phyloP scores from a whole-genome alignment of 495 filamentous ascomycete species.

The Aspergillus campestris region DNA sequence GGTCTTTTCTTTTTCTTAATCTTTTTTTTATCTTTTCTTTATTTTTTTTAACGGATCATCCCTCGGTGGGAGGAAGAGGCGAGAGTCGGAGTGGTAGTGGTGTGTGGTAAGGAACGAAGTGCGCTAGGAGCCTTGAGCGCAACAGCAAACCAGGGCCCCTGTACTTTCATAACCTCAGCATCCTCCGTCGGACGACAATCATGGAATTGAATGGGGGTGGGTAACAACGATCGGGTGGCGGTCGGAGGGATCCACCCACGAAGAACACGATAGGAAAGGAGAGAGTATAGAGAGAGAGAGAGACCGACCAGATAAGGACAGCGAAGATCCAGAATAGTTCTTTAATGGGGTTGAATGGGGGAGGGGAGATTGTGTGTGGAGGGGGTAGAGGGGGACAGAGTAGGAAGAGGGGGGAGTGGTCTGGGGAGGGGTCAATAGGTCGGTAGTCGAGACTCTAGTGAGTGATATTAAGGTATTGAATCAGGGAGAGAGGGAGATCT shows the following conservation, averaged over 20 bases:
- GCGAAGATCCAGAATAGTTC: too few relatives aligned
- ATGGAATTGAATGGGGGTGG: background rate
- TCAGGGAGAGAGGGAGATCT: too few relatives aligned
- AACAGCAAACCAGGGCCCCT: slow-evolving; percentile 39
- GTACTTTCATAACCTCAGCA: slow-evolving; percentile 43
- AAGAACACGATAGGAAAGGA: background rate
- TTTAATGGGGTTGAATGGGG: too few relatives aligned
- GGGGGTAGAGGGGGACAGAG: slow-evolving; percentile 1
- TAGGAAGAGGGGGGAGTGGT: background rate
- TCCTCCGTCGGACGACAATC: slow-evolving; percentile 16
- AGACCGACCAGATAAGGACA: too few relatives aligned
- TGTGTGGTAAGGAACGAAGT: slow-evolving; percentile 21
- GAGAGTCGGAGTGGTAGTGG: slow-evolving; percentile 18
- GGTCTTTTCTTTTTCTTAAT: too few relatives aligned
- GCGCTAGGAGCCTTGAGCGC: slow-evolving; percentile 41
- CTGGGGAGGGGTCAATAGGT: too few relatives aligned
- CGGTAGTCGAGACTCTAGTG: too few relatives aligned
- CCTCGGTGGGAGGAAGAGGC: slow-evolving; percentile 15
- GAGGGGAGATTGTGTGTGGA: too few relatives aligned
- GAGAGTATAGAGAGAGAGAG: too few relatives aligned
- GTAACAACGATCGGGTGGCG: slow-evolving; percentile 5
- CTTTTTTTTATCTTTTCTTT: too few relatives aligned
- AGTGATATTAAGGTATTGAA: too few relatives aligned
- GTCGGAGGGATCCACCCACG: slow-evolving; percentile 6
- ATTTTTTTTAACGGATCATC: slow-evolving; percentile 19